Evolutionary conservation across 148 eudicot species (phyloP).

Genomic region (Rhododendron henanense): DNA sequence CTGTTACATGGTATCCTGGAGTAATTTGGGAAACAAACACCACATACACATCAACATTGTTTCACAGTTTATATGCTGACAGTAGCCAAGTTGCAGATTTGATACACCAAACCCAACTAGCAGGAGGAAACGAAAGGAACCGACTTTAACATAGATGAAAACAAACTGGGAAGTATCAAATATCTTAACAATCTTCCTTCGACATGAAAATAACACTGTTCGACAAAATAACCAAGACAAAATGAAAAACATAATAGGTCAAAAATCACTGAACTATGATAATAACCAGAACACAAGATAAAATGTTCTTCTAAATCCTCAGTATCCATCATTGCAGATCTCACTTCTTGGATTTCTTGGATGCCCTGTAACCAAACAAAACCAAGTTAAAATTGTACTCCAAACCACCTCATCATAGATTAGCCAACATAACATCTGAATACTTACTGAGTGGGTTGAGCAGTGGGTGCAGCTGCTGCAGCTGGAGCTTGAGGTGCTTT

Average conservation of each 20-base stretch:
- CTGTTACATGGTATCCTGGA: background rate
- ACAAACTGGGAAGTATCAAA: background rate
- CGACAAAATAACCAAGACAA: background rate
- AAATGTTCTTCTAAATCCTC: background rate
- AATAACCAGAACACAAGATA: background rate
- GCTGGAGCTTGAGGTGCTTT: conserved; percentile 35
- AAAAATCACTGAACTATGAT: background rate
- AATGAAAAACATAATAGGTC: background rate
- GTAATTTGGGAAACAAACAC: background rate
- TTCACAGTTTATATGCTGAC: background rate
- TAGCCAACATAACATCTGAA: background rate
- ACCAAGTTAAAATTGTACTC: background rate
- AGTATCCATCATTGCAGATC: background rate
- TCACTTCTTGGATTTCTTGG: conserved; percentile 25
- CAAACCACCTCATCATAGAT: background rate
- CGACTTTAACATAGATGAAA: background rate
- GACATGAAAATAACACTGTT: background rate
- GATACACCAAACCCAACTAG: background rate
- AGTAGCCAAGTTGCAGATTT: background rate
- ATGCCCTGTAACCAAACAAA: conserved; percentile 11
- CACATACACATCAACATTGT: background rate
- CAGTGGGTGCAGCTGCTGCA: conserved; percentile 40
- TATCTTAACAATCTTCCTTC: background rate
- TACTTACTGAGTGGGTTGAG: conserved; percentile 41
- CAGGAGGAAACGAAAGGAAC: background rate